Conservation (phyloP, 2,329 filamentous ascomycete species). For the Hypoxylon sp. region DNA sequence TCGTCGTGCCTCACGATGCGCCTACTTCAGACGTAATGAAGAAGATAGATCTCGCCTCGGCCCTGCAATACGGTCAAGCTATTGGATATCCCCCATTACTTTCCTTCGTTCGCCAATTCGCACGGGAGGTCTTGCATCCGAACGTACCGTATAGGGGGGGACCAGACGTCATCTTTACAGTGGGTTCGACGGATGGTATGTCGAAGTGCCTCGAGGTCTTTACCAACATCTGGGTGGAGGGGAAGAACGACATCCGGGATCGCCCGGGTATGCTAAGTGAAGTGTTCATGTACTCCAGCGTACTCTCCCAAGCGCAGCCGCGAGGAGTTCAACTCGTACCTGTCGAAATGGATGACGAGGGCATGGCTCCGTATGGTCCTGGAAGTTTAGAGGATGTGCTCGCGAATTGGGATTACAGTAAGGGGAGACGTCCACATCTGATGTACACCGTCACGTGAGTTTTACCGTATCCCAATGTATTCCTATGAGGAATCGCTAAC, state of each 20-base stretch:
- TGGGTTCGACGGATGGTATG: slow-evolving; percentile 88
- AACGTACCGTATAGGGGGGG: slow-evolving; percentile 82
- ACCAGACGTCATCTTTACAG: slow-evolving; percentile 82
- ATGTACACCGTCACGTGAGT: slow-evolving; percentile 91
- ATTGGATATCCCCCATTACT: slow-evolving; percentile 84
- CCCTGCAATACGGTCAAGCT: slow-evolving; percentile 88
- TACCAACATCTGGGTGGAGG: slow-evolving; percentile 79
- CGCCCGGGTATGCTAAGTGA: slow-evolving; percentile 85
- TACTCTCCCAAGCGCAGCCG: slow-evolving; percentile 74
- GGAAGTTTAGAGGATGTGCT: slow-evolving; percentile 83
- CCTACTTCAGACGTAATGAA: slow-evolving; percentile 68
- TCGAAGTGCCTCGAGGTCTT: slow-evolving; percentile 81
- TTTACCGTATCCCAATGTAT: background rate
- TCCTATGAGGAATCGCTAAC: slow-evolving; percentile 31
- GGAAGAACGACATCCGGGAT: slow-evolving; percentile 73
- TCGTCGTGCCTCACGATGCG: slow-evolving; percentile 73
- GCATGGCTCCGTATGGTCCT: slow-evolving; percentile 80
- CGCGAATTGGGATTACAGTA: slow-evolving; percentile 81
- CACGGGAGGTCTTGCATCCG: slow-evolving; percentile 81
- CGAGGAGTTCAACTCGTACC: slow-evolving; percentile 79
- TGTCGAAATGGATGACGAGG: slow-evolving; percentile 81
- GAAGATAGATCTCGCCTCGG: slow-evolving; percentile 84
- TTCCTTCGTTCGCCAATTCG: slow-evolving; percentile 83
- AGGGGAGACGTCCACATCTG: slow-evolving; percentile 82
- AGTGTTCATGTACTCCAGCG: slow-evolving; percentile 83